Percentiles rank a stretch among this genome's conserved stretches.
Evolutionary conservation across 768 basidiomycete genomes (phyloP).

Genomic region (Epithele typhae): DNA sequence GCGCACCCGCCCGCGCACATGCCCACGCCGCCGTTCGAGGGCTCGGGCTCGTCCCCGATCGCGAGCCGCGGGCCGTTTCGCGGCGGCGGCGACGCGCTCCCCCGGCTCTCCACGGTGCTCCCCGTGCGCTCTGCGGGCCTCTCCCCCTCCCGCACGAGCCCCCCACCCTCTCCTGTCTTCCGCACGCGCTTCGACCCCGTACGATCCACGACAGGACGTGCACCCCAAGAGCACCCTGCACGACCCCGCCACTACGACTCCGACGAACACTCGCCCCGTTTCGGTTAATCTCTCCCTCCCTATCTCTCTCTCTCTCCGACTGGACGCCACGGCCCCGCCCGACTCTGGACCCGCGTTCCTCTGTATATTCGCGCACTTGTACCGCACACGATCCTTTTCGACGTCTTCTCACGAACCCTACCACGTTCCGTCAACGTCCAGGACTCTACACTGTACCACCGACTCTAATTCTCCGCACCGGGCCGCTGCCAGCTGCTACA

Average conservation of each 20-base stretch:
- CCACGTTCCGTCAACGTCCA: constrained; percentile 9
- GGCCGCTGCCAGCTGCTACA: too few relatives aligned
- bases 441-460: too few relatives aligned
- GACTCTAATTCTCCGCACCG: too few relatives aligned
- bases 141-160: constrained; percentile 9
- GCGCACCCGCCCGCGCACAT: background rate
- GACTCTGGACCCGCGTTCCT: constrained; percentile 2
- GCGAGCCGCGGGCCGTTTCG: constrained; percentile 5
- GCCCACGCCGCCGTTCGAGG: constrained; percentile 1
- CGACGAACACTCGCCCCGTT: constrained; percentile 13
- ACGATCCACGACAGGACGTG: constrained; percentile 16
- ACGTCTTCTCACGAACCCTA: constrained; percentile 17
- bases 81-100: constrained; percentile 7
- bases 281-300: constrained; percentile 9
- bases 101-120: constrained; percentile 8
- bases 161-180: constrained; percentile 7
- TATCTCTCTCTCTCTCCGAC: too few relatives aligned
- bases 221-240: constrained; percentile 11
- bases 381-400: constrained; percentile 18
- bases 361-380: constrained; percentile 12
- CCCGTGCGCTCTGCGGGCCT: constrained; percentile 2
- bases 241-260: constrained; percentile 14
- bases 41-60: constrained; percentile 2
- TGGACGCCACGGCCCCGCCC: constrained; percentile 3
- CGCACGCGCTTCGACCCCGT: constrained; percentile 17